Percentiles rank a stretch among this genome's conserved stretches.
These are phyloP conservation scores for Leishmania guyanensis DNA, from an alignment of 208 protist genomes.

Conservation along the genomic window DNA sequence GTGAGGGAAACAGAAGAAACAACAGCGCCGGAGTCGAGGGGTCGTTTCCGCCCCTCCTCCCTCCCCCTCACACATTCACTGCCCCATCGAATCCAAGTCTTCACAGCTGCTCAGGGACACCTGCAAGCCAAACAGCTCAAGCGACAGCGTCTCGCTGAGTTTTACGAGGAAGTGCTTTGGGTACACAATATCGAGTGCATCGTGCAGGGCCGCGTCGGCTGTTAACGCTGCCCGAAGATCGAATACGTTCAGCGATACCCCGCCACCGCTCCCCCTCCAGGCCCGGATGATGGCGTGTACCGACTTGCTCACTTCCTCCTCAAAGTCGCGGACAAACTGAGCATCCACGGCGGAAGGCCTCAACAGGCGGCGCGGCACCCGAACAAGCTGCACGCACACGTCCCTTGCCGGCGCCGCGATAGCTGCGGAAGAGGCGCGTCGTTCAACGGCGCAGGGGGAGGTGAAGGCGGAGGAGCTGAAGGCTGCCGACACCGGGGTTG, in stretches of 20 bases:
- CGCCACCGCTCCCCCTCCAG: not conserved
- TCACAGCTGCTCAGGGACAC: slow-evolving; percentile 78
- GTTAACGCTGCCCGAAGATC: slow-evolving; percentile 15
- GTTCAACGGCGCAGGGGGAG: not conserved
- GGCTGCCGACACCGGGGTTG: slow-evolving; percentile 11
- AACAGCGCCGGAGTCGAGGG: too few species aligned
- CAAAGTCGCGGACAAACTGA: slow-evolving; percentile 33
- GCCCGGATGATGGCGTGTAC: slow-evolving; percentile 5
- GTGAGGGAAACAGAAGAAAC: not conserved
- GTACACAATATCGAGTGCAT: slow-evolving; percentile 45
- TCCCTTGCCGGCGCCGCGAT: slow-evolving; percentile 2
- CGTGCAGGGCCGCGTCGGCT: slow-evolving; percentile 15
- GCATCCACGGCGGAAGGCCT: slow-evolving; percentile 18
- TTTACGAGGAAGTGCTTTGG: slow-evolving; percentile 67
- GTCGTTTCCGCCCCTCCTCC: not conserved
- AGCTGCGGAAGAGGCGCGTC: not conserved
- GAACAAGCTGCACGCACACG: slow-evolving; percentile 22
- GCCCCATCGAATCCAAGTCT: slow-evolving; percentile 53
- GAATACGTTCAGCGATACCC: slow-evolving; percentile 8
- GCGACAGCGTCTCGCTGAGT: slow-evolving; percentile 62
- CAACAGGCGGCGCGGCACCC: slow-evolving; percentile 27
- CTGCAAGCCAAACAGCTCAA: slow-evolving; percentile 59
- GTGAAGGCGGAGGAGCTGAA: slow-evolving; percentile 17
- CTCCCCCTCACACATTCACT: not conserved
- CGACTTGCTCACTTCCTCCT: slow-evolving; percentile 34